Evolutionary conservation across 2,329 filamentous ascomycete species (phyloP).

Genomic region (Microcera coccophila): DNA sequence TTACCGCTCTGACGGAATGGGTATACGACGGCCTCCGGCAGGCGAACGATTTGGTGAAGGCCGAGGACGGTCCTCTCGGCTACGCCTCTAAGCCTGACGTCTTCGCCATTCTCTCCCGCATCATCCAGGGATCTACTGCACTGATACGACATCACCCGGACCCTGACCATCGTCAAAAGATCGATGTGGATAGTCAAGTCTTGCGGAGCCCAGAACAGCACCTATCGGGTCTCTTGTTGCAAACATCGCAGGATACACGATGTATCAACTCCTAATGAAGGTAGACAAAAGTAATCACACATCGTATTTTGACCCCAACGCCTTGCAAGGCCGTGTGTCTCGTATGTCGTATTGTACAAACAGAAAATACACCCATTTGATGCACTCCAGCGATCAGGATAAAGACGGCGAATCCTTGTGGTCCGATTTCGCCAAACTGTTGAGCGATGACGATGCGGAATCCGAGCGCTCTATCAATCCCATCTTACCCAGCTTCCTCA

Average conservation of each 20-base stretch:
- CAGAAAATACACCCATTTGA: neutral
- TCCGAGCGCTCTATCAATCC: conserved; percentile 35
- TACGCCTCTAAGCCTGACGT: conserved; percentile 67
- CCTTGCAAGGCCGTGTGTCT: conserved; percentile 15
- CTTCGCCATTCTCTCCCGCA: conserved; percentile 56
- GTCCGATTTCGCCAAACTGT: conserved; percentile 10
- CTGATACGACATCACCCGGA: conserved; percentile 25
- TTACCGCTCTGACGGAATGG: conserved; percentile 43
- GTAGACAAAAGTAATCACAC: conserved; percentile 7
- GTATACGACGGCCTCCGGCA: conserved; percentile 44
- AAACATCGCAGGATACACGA: conserved; percentile 6
- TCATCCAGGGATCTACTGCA: conserved; percentile 40
- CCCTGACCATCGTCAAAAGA: conserved; percentile 7
- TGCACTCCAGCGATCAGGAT: neutral
- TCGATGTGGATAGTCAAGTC: conserved; percentile 6
- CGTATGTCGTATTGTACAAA: conserved; percentile 8
- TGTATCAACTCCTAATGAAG: conserved; percentile 1
- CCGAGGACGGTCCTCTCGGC: conserved; percentile 64
- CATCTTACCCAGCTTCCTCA: conserved; percentile 48
- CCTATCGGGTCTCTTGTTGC: conserved; percentile 30
- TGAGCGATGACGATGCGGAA: conserved; percentile 38
- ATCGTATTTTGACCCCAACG: conserved; percentile 14
- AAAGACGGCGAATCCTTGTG: conserved; percentile 7
- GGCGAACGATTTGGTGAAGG: conserved; percentile 33
- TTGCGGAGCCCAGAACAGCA: conserved; percentile 11